Conservation (phyloP, 2,329 filamentous ascomycete species). For the Coniochaeta sp. region DNA sequence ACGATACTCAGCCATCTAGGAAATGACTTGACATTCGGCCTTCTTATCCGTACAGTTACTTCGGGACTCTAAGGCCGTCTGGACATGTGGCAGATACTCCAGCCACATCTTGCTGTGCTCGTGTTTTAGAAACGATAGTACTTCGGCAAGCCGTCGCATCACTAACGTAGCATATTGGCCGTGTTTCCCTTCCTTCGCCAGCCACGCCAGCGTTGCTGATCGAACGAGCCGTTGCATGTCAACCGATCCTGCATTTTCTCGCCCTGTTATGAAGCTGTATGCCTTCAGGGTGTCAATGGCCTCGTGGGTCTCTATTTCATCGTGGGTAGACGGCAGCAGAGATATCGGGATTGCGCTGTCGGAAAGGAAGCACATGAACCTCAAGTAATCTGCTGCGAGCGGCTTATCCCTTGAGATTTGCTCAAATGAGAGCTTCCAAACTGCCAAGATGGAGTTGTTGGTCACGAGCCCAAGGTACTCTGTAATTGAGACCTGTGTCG, state of each 20-base stretch:
- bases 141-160: slow-evolving; percentile 6
- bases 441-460: no score
- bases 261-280: slow-evolving; percentile 22
- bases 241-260: slow-evolving; percentile 7
- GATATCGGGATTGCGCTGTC: no score
- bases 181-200: slow-evolving; percentile 9
- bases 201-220: slow-evolving; percentile 20
- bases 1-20: no score
- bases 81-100: slow-evolving; percentile 15
- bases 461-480: no score
- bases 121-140: slow-evolving; percentile 9
- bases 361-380: no score
- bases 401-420: no score
- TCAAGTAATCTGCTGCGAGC: no score
- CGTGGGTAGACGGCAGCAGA: no score
- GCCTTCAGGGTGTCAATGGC: slow-evolving; percentile 15
- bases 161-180: slow-evolving; percentile 1
- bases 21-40: no score
- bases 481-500: no score
- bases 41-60: neutral
- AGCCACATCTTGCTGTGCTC: slow-evolving; percentile 14
- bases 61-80: slow-evolving; percentile 2
- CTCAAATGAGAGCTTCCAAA: no score
- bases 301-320: neutral
- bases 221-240: slow-evolving; percentile 25